A percentile compares a stretch with the other conserved stretches of the same genome.
These are phyloP conservation scores for Ceratobasidium sp. DNA, from an alignment of 1,284 basidiomycete genomes.

Conservation along the genomic window DNA sequence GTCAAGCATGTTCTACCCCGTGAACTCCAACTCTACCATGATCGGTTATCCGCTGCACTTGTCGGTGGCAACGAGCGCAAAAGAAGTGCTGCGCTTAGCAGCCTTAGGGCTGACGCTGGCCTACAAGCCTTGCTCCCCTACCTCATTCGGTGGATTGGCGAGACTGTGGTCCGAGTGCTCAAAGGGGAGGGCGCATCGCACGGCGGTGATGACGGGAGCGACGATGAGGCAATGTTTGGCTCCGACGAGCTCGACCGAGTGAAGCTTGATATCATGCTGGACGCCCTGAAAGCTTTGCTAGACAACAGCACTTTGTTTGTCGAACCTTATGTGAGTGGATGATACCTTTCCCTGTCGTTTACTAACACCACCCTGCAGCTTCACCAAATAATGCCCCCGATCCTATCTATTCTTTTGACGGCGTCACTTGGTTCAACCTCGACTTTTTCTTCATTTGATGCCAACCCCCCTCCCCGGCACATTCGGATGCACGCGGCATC, in stretches of 20 bases:
- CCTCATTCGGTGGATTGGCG: slow-evolving; percentile 93
- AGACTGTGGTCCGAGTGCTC: slow-evolving; percentile 80
- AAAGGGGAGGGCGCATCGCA: slow-evolving; percentile 54
- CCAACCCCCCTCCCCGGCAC: slow-evolving; percentile 69
- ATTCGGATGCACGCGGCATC: slow-evolving; percentile 83
- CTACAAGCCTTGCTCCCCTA: slow-evolving; percentile 96
- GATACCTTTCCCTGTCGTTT: slow-evolving; percentile 22
- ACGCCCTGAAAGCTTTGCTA: slow-evolving; percentile 83
- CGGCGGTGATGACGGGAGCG: slow-evolving; percentile 60
- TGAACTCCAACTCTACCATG: slow-evolving; percentile 96
- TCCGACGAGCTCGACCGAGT: slow-evolving; percentile 73
- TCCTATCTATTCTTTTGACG: slow-evolving; percentile 91
- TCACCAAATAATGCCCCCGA: slow-evolving; percentile 94
- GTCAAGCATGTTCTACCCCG: slow-evolving; percentile 95
- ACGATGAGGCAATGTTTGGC: slow-evolving; percentile 49
- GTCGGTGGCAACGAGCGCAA: slow-evolving; percentile 68
- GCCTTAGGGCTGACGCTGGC: slow-evolving; percentile 90
- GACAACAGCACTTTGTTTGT: slow-evolving; percentile 92
- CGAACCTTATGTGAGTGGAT: slow-evolving; percentile 89
- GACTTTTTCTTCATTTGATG: slow-evolving; percentile 52
- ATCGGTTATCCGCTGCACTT: slow-evolving; percentile 88
- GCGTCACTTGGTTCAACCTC: slow-evolving; percentile 70
- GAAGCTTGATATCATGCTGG: slow-evolving; percentile 81
- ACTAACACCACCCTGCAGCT: slow-evolving; percentile 65
- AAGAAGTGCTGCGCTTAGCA: slow-evolving; percentile 89